Base-by-base conservation (phyloP, 257 asterid genomes). In the Echium plantagineum region DNA sequence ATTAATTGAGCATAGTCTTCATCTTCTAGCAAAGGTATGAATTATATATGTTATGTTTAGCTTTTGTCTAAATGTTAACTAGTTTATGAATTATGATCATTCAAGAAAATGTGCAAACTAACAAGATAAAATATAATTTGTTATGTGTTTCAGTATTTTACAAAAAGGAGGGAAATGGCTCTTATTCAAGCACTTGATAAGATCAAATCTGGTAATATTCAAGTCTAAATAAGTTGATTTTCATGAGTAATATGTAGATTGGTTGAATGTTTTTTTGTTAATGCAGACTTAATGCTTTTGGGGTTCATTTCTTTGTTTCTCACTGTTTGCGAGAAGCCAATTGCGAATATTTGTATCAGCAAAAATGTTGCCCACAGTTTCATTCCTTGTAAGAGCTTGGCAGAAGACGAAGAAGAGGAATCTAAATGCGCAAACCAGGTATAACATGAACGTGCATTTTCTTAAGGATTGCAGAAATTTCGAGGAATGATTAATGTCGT, bases 221-320 rank as follows among this genome's bases (percentile, higher is more conserved):
- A 28, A 28, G 32, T 4, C 32, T 28, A 28, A 28, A 28, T 28
- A 28, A 28, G 32, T 28, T 6, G 0, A 28, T 28, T 2, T 28
- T 28, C 32, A 28, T 4, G 49, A 42, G 49, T 42, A 10, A 7
- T 42, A 10, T 42, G 16, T 42, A 3, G 5, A 19, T 26, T 20
- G 46, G 26, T 47, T 6, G 26, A 21, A 30, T 38, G 52, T n/a
- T 19, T 55, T 3, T 61, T 35, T 49, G 26, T 62, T n/a, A 46
- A 65, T 78, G 74, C 73, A 86, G 95, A 84, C 46, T 70, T 86
- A 81, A 21, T 84, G 86, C 94, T 84, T 63, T 63, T 84, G 83
- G 95, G 95, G 58, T 86, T 86, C 63, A 72, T 86, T 61, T 86
- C 95, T 22, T 79, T 82, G 79, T 62, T 80, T 48, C 73, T 84